These are phyloP conservation scores for Arthroderma uncinatum DNA, from an alignment of 2,329 filamentous ascomycete genomes.

Conservation along the genomic window DNA sequence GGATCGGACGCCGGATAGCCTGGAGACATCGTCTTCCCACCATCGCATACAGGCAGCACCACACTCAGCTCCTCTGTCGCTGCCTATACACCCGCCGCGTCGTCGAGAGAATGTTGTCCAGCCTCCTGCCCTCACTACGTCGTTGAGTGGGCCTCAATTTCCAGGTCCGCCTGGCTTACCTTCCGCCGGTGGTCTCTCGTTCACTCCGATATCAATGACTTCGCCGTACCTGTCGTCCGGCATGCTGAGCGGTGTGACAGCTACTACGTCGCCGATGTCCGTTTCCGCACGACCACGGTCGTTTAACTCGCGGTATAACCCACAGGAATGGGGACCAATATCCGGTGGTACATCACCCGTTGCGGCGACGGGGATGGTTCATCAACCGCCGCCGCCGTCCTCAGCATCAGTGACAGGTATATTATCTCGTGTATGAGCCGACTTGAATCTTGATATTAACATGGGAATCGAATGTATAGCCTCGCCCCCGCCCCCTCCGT, in stretches of 20 bases:
- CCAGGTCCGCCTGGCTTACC: conserved; percentile 24
- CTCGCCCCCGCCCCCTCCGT: conserved; percentile 18
- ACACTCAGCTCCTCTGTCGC: conserved; percentile 19
- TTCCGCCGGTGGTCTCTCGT: conserved; percentile 16
- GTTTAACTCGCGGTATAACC: conserved; percentile 39
- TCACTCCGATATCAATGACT: conserved; percentile 18
- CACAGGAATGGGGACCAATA: conserved; percentile 39
- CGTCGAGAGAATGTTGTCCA: conserved; percentile 35
- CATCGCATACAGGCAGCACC: conserved; percentile 11
- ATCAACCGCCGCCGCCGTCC: neutral
- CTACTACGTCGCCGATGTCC: conserved; percentile 29
- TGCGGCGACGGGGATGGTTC: conserved; percentile 9
- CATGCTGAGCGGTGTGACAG: conserved; percentile 13
- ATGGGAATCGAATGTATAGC: conserved; percentile 8
- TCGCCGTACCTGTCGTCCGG: conserved; percentile 30
- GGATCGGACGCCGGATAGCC: neutral
- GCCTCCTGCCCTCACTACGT: conserved; percentile 34
- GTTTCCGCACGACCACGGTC: conserved; percentile 33
- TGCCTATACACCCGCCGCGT: conserved; percentile 20
- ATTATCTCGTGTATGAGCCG: neutral
- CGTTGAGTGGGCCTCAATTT: conserved; percentile 28
- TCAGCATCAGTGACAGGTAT: conserved; percentile 12
- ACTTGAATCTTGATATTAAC: neutral
- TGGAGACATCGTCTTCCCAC: conserved; percentile 10
- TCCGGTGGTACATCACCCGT: conserved; percentile 14